These are phyloP conservation scores for Mycena pura DNA, from an alignment of 768 basidiomycete genomes.

Conservation along the genomic window DNA sequence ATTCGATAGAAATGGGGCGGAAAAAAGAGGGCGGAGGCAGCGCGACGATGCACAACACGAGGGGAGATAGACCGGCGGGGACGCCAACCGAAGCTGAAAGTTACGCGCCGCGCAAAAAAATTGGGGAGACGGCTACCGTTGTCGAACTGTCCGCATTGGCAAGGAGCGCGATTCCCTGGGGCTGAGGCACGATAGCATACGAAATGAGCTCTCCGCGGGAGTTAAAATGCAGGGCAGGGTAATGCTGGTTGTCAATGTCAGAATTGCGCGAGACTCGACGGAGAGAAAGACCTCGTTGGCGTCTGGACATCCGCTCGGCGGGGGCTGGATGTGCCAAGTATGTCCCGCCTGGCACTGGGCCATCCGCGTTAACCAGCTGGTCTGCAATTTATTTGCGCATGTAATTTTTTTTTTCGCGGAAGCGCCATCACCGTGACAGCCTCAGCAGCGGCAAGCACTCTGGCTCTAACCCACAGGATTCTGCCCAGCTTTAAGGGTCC, in stretches of 20 bases:
- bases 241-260: background rate
- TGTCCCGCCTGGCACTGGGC: conserved; percentile 7
- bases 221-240: conserved; percentile 10
- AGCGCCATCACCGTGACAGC: no score
- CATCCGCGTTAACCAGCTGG: conserved; percentile 5
- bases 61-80: background rate
- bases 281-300: background rate
- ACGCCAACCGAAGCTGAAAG: background rate
- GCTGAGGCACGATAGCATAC: conserved; percentile 9
- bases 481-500: no score
- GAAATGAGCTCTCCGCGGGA: conserved; percentile 23
- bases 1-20: background rate
- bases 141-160: background rate
- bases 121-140: conserved; percentile 5
- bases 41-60: no score
- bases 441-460: background rate
- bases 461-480: no score
- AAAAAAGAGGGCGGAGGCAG: background rate
- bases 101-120: background rate
- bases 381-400: no score
- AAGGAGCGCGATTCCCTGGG: background rate
- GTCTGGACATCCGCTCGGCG: conserved; percentile 5
- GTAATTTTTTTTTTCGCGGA: no score
- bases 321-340: no score
- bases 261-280: background rate